These are phyloP conservation scores for Diaporthe ampelina DNA, from an alignment of 2,329 filamentous ascomycete genomes.

Conservation along the genomic window DNA sequence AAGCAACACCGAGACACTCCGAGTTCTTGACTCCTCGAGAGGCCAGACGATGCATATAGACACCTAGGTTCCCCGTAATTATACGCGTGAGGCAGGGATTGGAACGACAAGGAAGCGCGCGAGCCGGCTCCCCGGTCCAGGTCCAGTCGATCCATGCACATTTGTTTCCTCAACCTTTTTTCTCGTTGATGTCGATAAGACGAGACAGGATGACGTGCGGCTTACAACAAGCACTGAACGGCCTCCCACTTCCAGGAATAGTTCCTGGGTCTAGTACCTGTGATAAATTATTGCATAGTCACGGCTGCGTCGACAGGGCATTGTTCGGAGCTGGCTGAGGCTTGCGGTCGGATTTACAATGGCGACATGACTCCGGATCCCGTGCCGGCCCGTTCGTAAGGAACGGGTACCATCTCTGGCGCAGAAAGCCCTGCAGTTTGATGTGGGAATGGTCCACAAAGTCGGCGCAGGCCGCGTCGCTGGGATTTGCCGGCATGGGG, in stretches of 20 bases:
- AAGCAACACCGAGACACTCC: conserved; percentile 17
- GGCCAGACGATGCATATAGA: not conserved
- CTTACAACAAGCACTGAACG: not conserved
- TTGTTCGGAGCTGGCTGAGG: not conserved
- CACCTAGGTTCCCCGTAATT: not conserved
- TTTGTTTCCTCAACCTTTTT: conserved; percentile 2
- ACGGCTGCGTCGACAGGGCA: not conserved
- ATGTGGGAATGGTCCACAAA: not conserved
- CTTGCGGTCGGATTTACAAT: conserved; percentile 9
- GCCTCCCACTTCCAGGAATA: not conserved
- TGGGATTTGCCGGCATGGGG: conserved; percentile 4
- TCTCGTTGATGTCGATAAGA: conserved; percentile 1
- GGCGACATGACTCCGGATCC: conserved; percentile 16
- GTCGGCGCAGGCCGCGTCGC: not conserved
- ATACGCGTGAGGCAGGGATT: not conserved
- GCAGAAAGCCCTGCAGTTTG: not conserved
- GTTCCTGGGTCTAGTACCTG: not conserved
- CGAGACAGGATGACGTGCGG: conserved; percentile 26
- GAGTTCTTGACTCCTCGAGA: conserved; percentile 17
- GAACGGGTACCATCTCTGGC: not conserved
- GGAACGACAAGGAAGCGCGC: not conserved
- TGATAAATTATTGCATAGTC: not conserved
- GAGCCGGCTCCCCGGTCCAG: not conserved
- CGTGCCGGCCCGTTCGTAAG: conserved; percentile 14
- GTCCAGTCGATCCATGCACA: not conserved